Evolutionary conservation across 2,329 filamentous ascomycete species (phyloP).

Genomic region (Trichoderma brevicompactum): DNA sequence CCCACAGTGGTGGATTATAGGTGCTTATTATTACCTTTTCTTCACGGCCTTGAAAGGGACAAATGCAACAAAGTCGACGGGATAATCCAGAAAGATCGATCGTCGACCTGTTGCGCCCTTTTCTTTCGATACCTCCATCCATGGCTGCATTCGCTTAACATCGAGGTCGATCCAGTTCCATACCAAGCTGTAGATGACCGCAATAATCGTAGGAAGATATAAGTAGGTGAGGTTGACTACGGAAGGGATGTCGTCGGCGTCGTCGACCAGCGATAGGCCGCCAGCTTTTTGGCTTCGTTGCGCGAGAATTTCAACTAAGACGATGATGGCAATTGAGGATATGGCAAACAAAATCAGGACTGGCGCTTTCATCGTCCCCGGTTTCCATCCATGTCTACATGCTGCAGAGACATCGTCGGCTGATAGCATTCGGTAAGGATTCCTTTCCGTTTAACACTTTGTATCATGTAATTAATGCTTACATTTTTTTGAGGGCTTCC

Average conservation of each 20-base stretch:
- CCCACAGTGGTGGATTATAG: too few relatives aligned
- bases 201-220: conserved; percentile 58
- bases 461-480: too few relatives aligned
- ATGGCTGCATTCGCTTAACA: conserved; percentile 62
- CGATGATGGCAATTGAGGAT: background rate
- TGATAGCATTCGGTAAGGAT: background rate
- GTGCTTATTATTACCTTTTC: conserved; percentile 29
- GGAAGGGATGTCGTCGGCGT: conserved; percentile 42
- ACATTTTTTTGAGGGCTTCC: too few relatives aligned
- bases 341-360: conserved; percentile 10
- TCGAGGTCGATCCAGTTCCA: conserved; percentile 67
- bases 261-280: conserved; percentile 43
- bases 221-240: conserved; percentile 48
- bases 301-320: conserved; percentile 46
- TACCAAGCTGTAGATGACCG: conserved; percentile 58
- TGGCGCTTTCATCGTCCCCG: background rate
- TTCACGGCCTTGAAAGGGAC: conserved; percentile 41
- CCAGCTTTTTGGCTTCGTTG: conserved; percentile 45
- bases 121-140: conserved; percentile 57
- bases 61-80: conserved; percentile 44
- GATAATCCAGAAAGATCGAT: conserved; percentile 59
- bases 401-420: background rate
- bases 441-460: too few relatives aligned
- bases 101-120: conserved; percentile 49
- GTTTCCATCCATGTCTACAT: conserved; percentile 20